Evolutionary conservation across 2,329 filamentous ascomycete species (phyloP), one percentile per base, ranked within the genome.

Genomic region (Neonectria hederae): DNA sequence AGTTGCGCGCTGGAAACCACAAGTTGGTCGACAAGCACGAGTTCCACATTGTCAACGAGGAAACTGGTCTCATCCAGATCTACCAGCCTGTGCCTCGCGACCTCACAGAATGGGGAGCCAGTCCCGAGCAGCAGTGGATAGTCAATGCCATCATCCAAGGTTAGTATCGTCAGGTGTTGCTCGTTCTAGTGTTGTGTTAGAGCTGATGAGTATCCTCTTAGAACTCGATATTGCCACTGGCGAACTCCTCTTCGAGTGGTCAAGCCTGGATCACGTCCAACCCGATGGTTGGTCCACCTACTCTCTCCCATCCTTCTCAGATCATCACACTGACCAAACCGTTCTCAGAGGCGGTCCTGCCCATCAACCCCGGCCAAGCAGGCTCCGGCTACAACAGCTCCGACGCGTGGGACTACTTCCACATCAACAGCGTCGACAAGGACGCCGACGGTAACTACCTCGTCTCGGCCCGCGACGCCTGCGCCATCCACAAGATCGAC

Each of bases 371-470:
- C 0, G 83, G 83, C 26, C 81, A 83, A 52, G 74, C 72, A 19
- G 70, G 72, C 26, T 69, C 70, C 9, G 76, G 76, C 4, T 75
- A 72, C 54, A 77, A 77, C 52, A 66, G 61, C 21, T 71, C 69
- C 19, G 67, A 67, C n/a, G 73, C 81, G 1, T 88, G 84, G 79
- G 86, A 88, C 69, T 87, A 83, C 65, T 87, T 87, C 73, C 86
- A 87, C 72, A 83, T 88, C 75, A 88, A 88, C 76, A 84, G 83
- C 35, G 79, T 88, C 35, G 83, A 86, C 69, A 86, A 87, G 70
- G 82, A 83, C 59, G 69, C 75, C 1, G 69, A 79, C 0, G 70
- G 72, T 22, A 83, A 87, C 68, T 88, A 85, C 55, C 74, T 88
- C 14, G 77, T 89, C n/a, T 88, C 85, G 0, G 79, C 82, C 1